Evolutionary conservation across 164 flowering plant species (phyloP), one percentile per base, ranked within the genome.

Genomic region (Chimonanthus praecox): DNA sequence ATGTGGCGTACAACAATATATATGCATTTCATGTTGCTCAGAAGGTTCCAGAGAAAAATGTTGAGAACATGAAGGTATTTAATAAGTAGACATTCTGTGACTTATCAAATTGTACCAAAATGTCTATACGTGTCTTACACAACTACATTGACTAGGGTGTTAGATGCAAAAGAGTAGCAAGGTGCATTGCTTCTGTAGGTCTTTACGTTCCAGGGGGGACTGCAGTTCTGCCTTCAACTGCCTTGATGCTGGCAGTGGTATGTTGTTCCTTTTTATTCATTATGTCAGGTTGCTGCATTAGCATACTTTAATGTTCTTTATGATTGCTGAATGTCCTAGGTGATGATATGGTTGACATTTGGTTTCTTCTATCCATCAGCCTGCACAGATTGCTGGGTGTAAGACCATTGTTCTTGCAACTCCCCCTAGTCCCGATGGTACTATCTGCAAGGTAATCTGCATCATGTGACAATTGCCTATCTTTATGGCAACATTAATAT

Each of bases 131-230:
- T 79, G 33, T 64, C 50, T 11, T 16, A 54, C 16, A 4, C 16
- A 15, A 13, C 60, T 13, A 43, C 54, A 61, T 73, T 80, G 79
- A 60, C 47, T 84, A 92, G 99, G 99, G 98, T 79, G 98, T 95
- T 67, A 84, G 77, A 82, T 93, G 99, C 82, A 95, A 90, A 85
- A 81, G 99, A 72, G 92, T 95, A 58, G 88, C 98, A 61, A 84
- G 99, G 78, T 78, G 94, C 80, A 95, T 93, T 83, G 74, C 83
- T 66, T 85, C 98, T 77, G 99, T 93, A 16, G 99, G 99, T 77
- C 92, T 95, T 71, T 95, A 92, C 81, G 99, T 95, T 78, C 99
- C 97, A 6, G 99, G 99, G 20, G 99, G 99, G 49, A 92, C 97
- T 85, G 98, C 99, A 69, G 96, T 95, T 74, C 86, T 95, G 81